A percentile compares a stretch with the other conserved stretches of the same genome.
phyloP scores from a whole-genome alignment of 2,329 filamentous ascomycete species.

The Botrytis galanthina region DNA sequence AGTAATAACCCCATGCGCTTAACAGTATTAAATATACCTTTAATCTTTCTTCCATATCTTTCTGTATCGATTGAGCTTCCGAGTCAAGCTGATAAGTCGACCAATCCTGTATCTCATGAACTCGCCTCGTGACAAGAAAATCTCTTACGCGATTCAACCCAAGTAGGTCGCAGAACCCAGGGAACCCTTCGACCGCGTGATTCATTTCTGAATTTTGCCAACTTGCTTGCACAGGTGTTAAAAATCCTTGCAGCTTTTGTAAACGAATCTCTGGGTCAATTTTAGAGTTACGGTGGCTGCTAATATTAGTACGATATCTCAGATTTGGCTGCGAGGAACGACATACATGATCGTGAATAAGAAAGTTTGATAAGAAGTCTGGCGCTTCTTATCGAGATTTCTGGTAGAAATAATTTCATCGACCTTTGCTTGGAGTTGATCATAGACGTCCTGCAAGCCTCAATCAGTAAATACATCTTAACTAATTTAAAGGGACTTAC shows the following conservation, averaged over 20 bases:
- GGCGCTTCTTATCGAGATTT: conserved; percentile 74
- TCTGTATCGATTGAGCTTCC: conserved; percentile 76
- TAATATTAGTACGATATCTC: background rate
- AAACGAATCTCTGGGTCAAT: conserved; percentile 71
- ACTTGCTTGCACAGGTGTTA: conserved; percentile 75
- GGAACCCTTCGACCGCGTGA: conserved; percentile 68
- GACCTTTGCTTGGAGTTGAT: conserved; percentile 79
- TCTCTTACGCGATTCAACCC: conserved; percentile 76
- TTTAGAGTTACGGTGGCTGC: conserved; percentile 73
- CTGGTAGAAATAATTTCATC: conserved; percentile 74
- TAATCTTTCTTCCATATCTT: conserved; percentile 72
- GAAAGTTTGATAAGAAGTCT: conserved; percentile 84
- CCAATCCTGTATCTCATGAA: conserved; percentile 81
- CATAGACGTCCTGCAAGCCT: conserved; percentile 66
- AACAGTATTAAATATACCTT: conserved; percentile 47
- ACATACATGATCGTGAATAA: conserved; percentile 85
- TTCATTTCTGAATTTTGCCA: conserved; percentile 75
- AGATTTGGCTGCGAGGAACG: background rate
- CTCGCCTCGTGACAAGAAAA: conserved; percentile 71
- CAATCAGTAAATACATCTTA: conserved; percentile 25
- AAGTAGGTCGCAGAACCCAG: conserved; percentile 75
- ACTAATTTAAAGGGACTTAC: conserved; percentile 41
- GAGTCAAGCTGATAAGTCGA: conserved; percentile 71
- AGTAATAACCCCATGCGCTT: background rate
- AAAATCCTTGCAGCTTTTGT: conserved; percentile 69